Conservation (phyloP, 768 basidiomycete species). For the Sporobolomyces pararoseus region DNA sequence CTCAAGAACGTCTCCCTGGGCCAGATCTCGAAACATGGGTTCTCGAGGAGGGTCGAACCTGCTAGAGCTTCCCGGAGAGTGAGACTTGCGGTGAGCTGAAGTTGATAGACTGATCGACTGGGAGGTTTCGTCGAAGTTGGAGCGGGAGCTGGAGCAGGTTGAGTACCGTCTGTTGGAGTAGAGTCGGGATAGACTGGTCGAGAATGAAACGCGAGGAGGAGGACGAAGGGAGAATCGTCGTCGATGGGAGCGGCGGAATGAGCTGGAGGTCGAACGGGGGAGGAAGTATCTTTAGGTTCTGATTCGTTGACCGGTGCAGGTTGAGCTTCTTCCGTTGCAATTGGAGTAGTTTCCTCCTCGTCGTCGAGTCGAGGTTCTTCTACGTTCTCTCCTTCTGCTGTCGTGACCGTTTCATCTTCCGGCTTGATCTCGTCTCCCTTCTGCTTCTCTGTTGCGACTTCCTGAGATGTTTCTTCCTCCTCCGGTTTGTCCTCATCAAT, state of each 20-base stretch:
- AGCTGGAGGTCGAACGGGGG: neutral
- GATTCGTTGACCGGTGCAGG: neutral
- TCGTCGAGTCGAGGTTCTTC: no score
- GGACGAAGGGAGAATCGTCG: constrained; percentile 34
- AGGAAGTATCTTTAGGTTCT: neutral
- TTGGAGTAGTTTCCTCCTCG: neutral
- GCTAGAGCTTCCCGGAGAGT: constrained; percentile 24
- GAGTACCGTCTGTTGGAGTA: neutral
- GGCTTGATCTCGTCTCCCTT: neutral
- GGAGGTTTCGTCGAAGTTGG: neutral
- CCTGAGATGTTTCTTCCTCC: no score
- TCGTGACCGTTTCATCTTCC: neutral
- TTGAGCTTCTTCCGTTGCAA: neutral
- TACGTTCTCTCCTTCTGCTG: no score
- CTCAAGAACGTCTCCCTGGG: constrained; percentile 29
- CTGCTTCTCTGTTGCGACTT: no score
- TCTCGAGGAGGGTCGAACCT: constrained; percentile 30
- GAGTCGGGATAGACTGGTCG: constrained; percentile 11
- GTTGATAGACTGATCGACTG: neutral
- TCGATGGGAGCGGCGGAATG: no score
- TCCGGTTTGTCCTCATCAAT: neutral
- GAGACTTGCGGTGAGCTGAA: neutral
- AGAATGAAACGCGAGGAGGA: constrained; percentile 28
- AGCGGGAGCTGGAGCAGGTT: neutral
- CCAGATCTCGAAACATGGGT: constrained; percentile 37